Percentiles rank a stretch among this genome's conserved stretches.
phyloP scores from a whole-genome alignment of 495 filamentous ascomycete genomes.

The Poronia punctata region DNA sequence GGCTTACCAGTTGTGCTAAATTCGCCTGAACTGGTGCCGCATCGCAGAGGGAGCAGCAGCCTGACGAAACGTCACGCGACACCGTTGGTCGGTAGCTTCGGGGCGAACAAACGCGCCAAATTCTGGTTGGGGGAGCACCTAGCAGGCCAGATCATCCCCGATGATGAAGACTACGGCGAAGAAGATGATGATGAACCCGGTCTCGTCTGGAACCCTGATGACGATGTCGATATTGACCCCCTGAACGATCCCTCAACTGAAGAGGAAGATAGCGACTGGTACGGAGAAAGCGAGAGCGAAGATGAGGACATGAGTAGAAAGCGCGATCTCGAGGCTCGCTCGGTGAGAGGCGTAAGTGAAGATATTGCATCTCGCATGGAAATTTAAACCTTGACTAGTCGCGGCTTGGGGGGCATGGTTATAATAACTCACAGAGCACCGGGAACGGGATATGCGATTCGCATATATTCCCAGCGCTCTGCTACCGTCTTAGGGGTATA shows the following conservation, averaged over 20 bases:
- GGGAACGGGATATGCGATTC: too few relatives aligned
- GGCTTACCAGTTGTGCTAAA: conserved; percentile 77
- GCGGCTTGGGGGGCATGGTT: background rate
- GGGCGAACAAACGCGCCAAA: conserved; percentile 60
- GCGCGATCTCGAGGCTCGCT: conserved; percentile 41
- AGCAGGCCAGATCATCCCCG: conserved; percentile 31
- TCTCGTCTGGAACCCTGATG: conserved; percentile 42
- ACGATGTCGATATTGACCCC: conserved; percentile 43
- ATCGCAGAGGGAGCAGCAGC: conserved; percentile 21
- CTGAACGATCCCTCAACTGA: conserved; percentile 38
- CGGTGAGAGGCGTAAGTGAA: conserved; percentile 63
- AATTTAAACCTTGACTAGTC: conserved; percentile 36
- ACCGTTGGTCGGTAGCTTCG: conserved; percentile 23
- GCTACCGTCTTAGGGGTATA: background rate
- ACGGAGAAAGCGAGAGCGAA: conserved; percentile 44
- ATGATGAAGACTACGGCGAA: conserved; percentile 40
- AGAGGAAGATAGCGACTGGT: conserved; percentile 24
- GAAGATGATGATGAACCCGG: conserved; percentile 29
- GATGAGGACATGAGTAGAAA: conserved; percentile 44
- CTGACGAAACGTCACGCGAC: conserved; percentile 29
- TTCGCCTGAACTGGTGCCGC: conserved; percentile 42
- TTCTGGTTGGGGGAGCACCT: conserved; percentile 74
- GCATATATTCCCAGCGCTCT: background rate
- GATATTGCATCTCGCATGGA: conserved; percentile 70
- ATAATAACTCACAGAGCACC: too few relatives aligned